Evolutionary conservation across 257 asterid species (phyloP).

Genomic region (Przewalskia tangutica): DNA sequence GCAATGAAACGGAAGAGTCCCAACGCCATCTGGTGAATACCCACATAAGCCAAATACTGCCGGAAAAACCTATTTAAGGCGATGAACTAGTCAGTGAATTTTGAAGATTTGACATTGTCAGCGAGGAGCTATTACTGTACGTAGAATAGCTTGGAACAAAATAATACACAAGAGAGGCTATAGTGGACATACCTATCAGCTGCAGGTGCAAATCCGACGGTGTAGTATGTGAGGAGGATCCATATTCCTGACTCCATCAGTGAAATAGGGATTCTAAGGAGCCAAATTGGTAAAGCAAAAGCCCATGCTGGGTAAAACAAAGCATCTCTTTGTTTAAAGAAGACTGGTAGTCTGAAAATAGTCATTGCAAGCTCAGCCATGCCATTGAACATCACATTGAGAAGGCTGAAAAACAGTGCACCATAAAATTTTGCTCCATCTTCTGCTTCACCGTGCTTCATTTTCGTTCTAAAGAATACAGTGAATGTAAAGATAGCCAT

Average conservation of each 20-base stretch:
- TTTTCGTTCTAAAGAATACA: constrained; percentile 56
- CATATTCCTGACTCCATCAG: constrained; percentile 54
- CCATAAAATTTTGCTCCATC: constrained; percentile 58
- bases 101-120: neutral
- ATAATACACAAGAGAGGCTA: neutral
- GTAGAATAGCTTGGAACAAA: neutral
- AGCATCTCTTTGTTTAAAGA: constrained; percentile 60
- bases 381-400: constrained; percentile 66
- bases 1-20: constrained; percentile 68
- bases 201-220: constrained; percentile 65
- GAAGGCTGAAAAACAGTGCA: constrained; percentile 58
- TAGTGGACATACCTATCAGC: constrained; percentile 37
- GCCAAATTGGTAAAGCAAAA: constrained; percentile 64
- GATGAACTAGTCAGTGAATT: neutral
- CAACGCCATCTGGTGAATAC: constrained; percentile 63
- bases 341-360: constrained; percentile 54
- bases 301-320: constrained; percentile 68
- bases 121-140: neutral
- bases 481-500: constrained; percentile 64
- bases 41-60: constrained; percentile 56
- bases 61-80: constrained; percentile 37
- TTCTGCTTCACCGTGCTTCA: constrained; percentile 45
- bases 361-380: constrained; percentile 70
- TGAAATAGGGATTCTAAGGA: constrained; percentile 51
- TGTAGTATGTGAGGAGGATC: constrained; percentile 60